phyloP scores from a whole-genome alignment of 768 basidiomycete genomes.

The Mycena belliarum region DNA sequence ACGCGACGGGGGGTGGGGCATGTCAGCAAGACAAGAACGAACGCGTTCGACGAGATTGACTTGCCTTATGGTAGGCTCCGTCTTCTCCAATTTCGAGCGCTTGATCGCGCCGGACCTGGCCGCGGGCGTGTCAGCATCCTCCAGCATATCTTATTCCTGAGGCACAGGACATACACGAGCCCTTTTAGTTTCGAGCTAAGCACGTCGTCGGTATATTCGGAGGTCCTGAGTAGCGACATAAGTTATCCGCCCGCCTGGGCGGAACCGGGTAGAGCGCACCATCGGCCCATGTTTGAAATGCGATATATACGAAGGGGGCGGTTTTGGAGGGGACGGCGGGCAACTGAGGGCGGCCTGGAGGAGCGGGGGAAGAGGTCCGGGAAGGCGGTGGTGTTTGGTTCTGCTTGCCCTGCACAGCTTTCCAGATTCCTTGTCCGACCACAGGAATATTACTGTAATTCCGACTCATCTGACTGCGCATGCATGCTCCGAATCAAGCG shows the following conservation, averaged over 20 bases:
- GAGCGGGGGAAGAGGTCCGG: neutral
- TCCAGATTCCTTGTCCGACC: too few relatives aligned
- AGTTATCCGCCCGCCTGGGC: neutral
- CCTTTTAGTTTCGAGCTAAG: conserved; percentile 74
- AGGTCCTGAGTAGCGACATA: conserved; percentile 51
- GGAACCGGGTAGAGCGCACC: conserved; percentile 39
- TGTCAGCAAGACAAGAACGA: neutral
- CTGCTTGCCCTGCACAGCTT: too few relatives aligned
- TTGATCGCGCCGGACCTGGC: conserved; percentile 71
- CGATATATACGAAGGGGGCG: neutral
- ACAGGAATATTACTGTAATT: too few relatives aligned
- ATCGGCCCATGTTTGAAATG: conserved; percentile 61
- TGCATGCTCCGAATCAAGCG: too few relatives aligned
- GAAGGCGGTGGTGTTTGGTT: too few relatives aligned
- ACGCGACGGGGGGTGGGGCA: too few relatives aligned
- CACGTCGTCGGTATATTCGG: conserved; percentile 72
- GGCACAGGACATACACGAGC: conserved; percentile 59
- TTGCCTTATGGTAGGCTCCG: conserved; percentile 66
- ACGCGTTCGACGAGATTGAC: conserved; percentile 23
- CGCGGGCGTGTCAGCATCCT: conserved; percentile 3
- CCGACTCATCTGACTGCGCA: too few relatives aligned
- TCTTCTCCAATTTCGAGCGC: conserved; percentile 64
- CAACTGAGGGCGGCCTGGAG: neutral
- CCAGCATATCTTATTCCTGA: neutral
- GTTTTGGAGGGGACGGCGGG: neutral